Evolutionary conservation across 164 flowering plant species (phyloP), one percentile per base, ranked within the genome.

Genomic region (Tinospora cordifolia): DNA sequence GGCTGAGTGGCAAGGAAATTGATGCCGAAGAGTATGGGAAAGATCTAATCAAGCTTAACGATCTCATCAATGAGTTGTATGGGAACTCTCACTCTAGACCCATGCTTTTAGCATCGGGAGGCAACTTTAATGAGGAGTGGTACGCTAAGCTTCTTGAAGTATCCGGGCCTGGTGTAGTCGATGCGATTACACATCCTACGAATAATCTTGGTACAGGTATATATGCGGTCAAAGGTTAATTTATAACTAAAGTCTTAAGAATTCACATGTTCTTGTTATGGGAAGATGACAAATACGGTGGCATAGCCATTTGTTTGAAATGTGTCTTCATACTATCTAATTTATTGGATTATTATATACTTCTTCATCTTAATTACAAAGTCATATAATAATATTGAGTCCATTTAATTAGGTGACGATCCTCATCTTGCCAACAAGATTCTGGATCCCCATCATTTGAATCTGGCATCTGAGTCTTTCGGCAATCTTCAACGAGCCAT

Each of bases 61-160:
- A 66, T 49, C 76, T 89, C 27, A 80, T 94, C 34, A 75, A 82
- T 58, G 74, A 86, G 36, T 65, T 86, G 62, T 94, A 94, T 71
- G 66, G 54, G 51, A 72, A 76, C 2, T 76, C 85, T 17, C 44
- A 27, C 6, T 30, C 63, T n/a, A 83, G 78, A 75, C 93, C 97
- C 47, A 75, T 79, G 70, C 79, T 94, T 57, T n/a, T 92, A 65
- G 99, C 95, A 63, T 97, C 99, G 3, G 99, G 97, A 75, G 97
- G 99, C 41, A 92, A 92, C 78, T 92, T 74, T 74, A 83, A 88
- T 21, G 71, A 69, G 51, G 65, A 75, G 22, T 94, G 99, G 99
- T 94, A 57, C 74, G 69, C 82, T 60, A 77, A 79, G 80, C 78
- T 88, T 74, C 97, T 94, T 69, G 80, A 90, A 62, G 84, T 82